Evolutionary conservation across 2,329 filamentous ascomycete species (phyloP), one percentile per base, ranked within the genome.

Genomic region (Pleurostoma richardsiae): DNA sequence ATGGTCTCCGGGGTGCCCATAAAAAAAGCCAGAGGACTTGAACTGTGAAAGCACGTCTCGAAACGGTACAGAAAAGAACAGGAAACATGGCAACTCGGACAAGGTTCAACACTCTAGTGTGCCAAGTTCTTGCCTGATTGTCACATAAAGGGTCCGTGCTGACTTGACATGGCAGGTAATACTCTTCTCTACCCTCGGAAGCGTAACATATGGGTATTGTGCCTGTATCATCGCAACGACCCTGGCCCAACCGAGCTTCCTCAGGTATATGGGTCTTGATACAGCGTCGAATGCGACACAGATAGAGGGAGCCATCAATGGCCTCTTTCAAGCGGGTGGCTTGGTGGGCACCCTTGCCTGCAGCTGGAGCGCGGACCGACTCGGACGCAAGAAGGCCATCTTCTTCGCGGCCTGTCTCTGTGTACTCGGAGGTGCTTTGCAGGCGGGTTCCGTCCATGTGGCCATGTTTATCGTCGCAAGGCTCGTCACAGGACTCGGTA

Each of bases 391-490:
- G 29, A 30, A 41, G 11, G 39, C 42, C 28, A 51, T 52, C 26
- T 46, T 50, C 29, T 44, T 48, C 39, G 45, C 46, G 40, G 48
- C 11, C 26, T 8, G 58, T 6, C 49, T 64, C 6, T 48, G 49
- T 30, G 47, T 61, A 30, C 50, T 61, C 27, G 59, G 59, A 10
- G 61, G 59, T 6, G 60, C 62, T 11, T 45, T 57, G 26, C 43
- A 55, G 31, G 52, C 54, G 4, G 57, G 53, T 6, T 53, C 49
- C 19, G 49, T 49, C 4, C 47, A 59, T 41, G 54, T 59, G 11
- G 54, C 46, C 29, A 50, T 54, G 38, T 62, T 63, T 48, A 48
- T 65, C 6, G 53, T 54, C n/a, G 62, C 61, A 41, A 52, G 61
- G 7, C 61, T 64, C 53, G 46, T 64, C 43, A 55, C 60, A 11